These are phyloP conservation scores for Aspergillus novoparasiticus DNA, from an alignment of 2,329 filamentous ascomycete genomes.

Conservation along the genomic window DNA sequence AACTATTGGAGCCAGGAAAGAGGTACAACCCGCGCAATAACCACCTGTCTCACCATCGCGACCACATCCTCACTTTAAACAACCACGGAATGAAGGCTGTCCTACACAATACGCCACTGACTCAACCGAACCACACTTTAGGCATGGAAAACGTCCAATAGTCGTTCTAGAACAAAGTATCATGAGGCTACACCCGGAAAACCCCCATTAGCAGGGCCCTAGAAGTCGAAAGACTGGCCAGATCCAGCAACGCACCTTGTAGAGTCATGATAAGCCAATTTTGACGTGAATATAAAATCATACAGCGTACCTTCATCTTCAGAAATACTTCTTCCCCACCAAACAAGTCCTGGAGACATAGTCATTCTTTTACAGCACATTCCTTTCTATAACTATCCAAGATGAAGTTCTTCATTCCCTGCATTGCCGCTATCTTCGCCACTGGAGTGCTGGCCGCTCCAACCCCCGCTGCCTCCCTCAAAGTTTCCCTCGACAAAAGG, in stretches of 20 bases:
- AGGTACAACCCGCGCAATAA: not conserved
- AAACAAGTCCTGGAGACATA: not conserved
- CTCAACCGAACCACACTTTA: not conserved
- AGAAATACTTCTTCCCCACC: no score
- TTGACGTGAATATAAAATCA: not conserved
- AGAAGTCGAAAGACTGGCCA: not conserved
- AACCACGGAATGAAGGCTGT: not conserved
- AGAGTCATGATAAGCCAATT: not conserved
- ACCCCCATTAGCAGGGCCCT: not conserved
- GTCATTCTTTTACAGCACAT: not conserved
- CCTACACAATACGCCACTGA: not conserved
- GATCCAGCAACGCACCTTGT: fast-evolving
- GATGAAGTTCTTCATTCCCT: not conserved
- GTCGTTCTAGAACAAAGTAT: not conserved
- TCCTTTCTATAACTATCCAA: not conserved
- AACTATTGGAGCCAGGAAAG: not conserved
- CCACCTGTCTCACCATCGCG: not conserved
- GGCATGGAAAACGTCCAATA: not conserved
- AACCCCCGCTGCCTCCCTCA: constrained; percentile 23
- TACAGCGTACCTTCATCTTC: not conserved
- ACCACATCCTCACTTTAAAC: not conserved
- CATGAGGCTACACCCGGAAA: not conserved
- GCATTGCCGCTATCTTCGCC: not conserved
- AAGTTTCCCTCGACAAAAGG: constrained; percentile 7
- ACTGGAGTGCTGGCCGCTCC: constrained; percentile 5